Evolutionary conservation across 352 stramenopile species (phyloP).

Genomic region (Globisporangium takayamanum): DNA sequence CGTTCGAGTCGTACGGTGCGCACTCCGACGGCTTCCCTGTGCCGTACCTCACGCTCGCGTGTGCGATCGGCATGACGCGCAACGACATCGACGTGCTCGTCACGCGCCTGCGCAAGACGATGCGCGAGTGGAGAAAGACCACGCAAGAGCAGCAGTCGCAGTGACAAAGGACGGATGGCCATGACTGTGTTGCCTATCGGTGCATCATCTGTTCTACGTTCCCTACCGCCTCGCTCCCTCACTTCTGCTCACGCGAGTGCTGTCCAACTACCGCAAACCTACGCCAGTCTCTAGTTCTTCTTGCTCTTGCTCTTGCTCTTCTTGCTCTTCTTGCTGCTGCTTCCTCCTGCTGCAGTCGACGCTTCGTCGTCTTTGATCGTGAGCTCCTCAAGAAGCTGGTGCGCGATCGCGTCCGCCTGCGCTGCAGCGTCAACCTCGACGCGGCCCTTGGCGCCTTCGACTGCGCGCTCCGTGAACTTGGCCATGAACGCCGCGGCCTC

Average conservation of each 20-base stretch:
- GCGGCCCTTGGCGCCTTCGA: conserved; percentile 80
- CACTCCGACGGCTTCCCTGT: conserved; percentile 82
- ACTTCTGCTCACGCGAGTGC: no score
- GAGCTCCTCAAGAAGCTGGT: conserved; percentile 67
- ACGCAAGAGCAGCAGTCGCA: conserved; percentile 25
- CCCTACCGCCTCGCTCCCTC: not conserved
- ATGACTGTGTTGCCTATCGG: not conserved
- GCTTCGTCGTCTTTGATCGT: conserved; percentile 56
- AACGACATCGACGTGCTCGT: conserved; percentile 92
- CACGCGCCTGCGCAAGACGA: conserved; percentile 87
- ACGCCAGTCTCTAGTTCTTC: conserved; percentile 43
- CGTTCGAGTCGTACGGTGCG: conserved; percentile 93
- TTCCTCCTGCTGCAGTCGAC: not conserved
- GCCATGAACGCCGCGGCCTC: conserved; percentile 83
- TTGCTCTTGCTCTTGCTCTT: conserved; percentile 30
- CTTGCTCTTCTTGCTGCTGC: conserved; percentile 42
- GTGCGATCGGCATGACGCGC: conserved; percentile 90
- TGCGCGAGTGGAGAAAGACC: conserved; percentile 70
- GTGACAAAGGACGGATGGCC: not conserved
- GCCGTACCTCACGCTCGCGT: conserved; percentile 96
- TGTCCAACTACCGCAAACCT: not conserved
- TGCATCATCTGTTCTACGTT: not conserved
- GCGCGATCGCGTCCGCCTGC: conserved; percentile 67
- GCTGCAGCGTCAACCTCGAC: conserved; percentile 71
- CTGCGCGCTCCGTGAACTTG: conserved; percentile 82